Evolutionary conservation across 257 asterid genomes (phyloP).

Genomic region (Scutellaria galericulata): DNA sequence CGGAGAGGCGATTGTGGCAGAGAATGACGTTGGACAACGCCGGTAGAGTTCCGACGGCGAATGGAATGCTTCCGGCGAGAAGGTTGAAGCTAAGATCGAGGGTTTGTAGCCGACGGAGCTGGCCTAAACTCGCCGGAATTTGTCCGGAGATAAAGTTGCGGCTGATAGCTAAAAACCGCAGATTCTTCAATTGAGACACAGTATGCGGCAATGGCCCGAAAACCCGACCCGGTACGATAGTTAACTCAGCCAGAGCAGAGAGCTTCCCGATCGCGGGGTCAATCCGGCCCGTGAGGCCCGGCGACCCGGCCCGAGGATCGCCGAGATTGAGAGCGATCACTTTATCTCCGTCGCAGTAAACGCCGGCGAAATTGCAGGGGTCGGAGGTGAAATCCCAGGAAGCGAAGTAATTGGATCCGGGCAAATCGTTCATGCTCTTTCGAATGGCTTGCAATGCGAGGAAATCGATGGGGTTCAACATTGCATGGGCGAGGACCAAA

Average conservation of each 20-base stretch:
- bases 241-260: slow-evolving; percentile 64
- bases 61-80: slow-evolving; percentile 60
- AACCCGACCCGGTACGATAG: slow-evolving; percentile 78
- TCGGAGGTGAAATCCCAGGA: slow-evolving; percentile 97
- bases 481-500: slow-evolving; percentile 45
- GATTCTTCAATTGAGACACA: slow-evolving; percentile 53
- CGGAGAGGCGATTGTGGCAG: slow-evolving; percentile 69
- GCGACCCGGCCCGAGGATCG: slow-evolving; percentile 88
- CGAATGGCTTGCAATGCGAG: slow-evolving; percentile 80
- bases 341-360: slow-evolving; percentile 65
- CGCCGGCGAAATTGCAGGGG: slow-evolving; percentile 86
- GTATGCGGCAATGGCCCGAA: slow-evolving; percentile 69
- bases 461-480: slow-evolving; percentile 84
- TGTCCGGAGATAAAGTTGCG: slow-evolving; percentile 73
- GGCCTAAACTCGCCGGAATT: slow-evolving; percentile 68
- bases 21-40: slow-evolving; percentile 69
- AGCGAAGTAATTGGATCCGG: slow-evolving; percentile 72
- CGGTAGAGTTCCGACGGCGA: slow-evolving; percentile 62
- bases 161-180: slow-evolving; percentile 72
- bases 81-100: slow-evolving; percentile 86
- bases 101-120: slow-evolving; percentile 62
- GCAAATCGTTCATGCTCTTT: slow-evolving; percentile 69
- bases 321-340: slow-evolving; percentile 87
- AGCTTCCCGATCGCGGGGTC: slow-evolving; percentile 81
- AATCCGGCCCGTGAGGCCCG: slow-evolving; percentile 69